These are phyloP conservation scores for Musa balbisiana DNA, from an alignment of 202 grass and related monocot genomes.

Conservation along the genomic window DNA sequence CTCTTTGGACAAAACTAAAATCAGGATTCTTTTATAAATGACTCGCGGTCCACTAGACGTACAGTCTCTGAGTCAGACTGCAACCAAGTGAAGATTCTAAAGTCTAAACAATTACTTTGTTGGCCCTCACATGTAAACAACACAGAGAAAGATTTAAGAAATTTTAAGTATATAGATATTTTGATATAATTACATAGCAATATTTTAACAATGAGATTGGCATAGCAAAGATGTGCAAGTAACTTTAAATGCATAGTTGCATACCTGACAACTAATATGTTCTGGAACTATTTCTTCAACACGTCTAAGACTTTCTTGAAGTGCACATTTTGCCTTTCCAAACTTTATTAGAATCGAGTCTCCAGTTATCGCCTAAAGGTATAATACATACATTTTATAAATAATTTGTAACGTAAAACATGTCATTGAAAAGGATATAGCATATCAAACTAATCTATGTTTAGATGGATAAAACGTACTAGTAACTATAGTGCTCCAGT, in stretches of 20 bases:
- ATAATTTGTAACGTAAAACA: not conserved
- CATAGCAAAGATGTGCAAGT: not conserved
- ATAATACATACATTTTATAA: not conserved
- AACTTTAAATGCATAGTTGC: not conserved
- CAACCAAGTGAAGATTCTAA: no score
- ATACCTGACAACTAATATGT: conserved; percentile 44
- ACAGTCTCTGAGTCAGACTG: not conserved
- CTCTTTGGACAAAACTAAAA: not conserved
- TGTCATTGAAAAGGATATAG: not conserved
- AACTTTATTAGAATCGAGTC: conserved; percentile 48
- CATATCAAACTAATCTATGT: not conserved
- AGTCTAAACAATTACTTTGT: no score
- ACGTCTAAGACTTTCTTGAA: conserved; percentile 61
- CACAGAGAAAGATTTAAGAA: no score
- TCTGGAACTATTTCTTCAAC: conserved; percentile 50
- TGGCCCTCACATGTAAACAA: no score
- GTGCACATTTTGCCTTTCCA: conserved; percentile 61
- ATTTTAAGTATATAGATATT: no score
- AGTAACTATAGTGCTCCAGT: not conserved
- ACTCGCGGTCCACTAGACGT: not conserved
- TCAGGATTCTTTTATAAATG: not conserved
- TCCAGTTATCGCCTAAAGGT: conserved; percentile 55
- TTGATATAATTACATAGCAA: no score
- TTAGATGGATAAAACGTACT: no score
- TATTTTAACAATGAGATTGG: not conserved